phyloP scores from a whole-genome alignment of 2,329 filamentous ascomycete genomes.

The Monosporascus cannonballus region DNA sequence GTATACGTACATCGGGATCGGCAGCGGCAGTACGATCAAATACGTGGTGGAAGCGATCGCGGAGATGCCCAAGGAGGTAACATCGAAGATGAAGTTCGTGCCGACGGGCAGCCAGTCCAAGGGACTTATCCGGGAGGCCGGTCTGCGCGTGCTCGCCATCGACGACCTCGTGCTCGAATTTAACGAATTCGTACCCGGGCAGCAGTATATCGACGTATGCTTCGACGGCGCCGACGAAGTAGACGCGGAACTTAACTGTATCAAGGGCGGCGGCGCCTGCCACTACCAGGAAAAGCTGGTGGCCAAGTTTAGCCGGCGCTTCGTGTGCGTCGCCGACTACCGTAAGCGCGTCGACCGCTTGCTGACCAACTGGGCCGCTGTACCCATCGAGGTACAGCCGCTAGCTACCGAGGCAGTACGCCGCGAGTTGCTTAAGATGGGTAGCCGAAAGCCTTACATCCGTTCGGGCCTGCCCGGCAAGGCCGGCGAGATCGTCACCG shows the following conservation, averaged over 20 bases:
- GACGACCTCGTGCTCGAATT: slow-evolving; percentile 61
- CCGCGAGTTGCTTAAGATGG: slow-evolving; percentile 63
- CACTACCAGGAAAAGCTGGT: slow-evolving; percentile 97
- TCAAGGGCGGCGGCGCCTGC: slow-evolving; percentile 97
- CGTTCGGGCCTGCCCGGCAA: slow-evolving; percentile 70
- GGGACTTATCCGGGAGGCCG: slow-evolving; percentile 74
- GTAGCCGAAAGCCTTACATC: slow-evolving; percentile 64
- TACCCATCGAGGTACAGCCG: slow-evolving; percentile 92
- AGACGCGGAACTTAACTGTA: slow-evolving; percentile 88
- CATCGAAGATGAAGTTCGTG: slow-evolving; percentile 70
- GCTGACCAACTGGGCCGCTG: slow-evolving; percentile 67
- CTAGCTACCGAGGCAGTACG: slow-evolving; percentile 75
- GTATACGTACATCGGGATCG: slow-evolving; percentile 81
- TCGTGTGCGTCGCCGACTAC: slow-evolving; percentile 87
- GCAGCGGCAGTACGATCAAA: slow-evolving; percentile 75
- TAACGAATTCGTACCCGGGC: slow-evolving; percentile 31
- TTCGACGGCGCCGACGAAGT: slow-evolving; percentile 98
- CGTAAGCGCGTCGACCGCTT: slow-evolving; percentile 79
- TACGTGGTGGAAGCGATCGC: slow-evolving; percentile 81
- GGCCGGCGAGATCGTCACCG: slow-evolving; percentile 72
- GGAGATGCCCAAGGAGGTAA: slow-evolving; percentile 47
- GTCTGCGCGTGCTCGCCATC: slow-evolving; percentile 70
- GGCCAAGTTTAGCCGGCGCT: slow-evolving; percentile 74
- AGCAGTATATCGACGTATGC: slow-evolving; percentile 69
- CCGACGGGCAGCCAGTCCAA: slow-evolving; percentile 90